These are phyloP conservation scores for Phlebopus sp. DNA, from an alignment of 1,284 basidiomycete species.

Conservation along the genomic window DNA sequence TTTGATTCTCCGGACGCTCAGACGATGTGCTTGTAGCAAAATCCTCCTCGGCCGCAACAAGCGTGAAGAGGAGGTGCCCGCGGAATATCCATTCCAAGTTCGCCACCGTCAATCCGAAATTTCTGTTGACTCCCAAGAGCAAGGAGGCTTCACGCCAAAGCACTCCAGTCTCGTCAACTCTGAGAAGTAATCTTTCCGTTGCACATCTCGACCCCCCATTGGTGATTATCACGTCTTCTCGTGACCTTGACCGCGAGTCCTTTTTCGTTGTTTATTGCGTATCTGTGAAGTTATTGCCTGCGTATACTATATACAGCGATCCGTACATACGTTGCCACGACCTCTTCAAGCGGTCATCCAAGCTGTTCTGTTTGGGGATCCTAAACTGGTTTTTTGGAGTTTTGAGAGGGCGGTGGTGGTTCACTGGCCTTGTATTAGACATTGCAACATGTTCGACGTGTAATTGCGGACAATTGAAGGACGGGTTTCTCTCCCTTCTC, in stretches of 20 bases:
- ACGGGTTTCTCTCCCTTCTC: background rate
- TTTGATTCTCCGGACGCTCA: background rate
- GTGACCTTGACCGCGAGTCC: conserved; percentile 16
- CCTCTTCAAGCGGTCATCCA: background rate
- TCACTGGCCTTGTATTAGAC: background rate
- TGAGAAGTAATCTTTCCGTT: conserved; percentile 23
- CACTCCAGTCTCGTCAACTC: conserved; percentile 28
- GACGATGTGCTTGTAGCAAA: conserved; percentile 18
- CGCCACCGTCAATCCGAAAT: conserved; percentile 31
- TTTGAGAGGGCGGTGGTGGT: background rate
- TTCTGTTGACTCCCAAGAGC: conserved; percentile 32
- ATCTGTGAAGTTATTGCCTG: conserved; percentile 8
- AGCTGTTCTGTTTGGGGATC: background rate
- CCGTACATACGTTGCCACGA: conserved; percentile 2
- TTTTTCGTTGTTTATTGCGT: conserved; percentile 29
- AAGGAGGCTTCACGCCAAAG: conserved; percentile 22
- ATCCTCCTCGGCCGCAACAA: conserved; percentile 17
- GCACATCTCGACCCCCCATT: background rate
- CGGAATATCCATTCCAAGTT: conserved; percentile 30
- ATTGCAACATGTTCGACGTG: background rate
- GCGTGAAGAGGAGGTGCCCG: conserved; percentile 7
- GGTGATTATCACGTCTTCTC: conserved; percentile 11
- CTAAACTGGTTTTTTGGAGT: background rate
- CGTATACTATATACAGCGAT: background rate
- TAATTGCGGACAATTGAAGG: background rate